Evolutionary conservation across 116 monocot species (phyloP), one percentile per base, ranked within the genome.

Genomic region (Cymodocea nodosa): DNA sequence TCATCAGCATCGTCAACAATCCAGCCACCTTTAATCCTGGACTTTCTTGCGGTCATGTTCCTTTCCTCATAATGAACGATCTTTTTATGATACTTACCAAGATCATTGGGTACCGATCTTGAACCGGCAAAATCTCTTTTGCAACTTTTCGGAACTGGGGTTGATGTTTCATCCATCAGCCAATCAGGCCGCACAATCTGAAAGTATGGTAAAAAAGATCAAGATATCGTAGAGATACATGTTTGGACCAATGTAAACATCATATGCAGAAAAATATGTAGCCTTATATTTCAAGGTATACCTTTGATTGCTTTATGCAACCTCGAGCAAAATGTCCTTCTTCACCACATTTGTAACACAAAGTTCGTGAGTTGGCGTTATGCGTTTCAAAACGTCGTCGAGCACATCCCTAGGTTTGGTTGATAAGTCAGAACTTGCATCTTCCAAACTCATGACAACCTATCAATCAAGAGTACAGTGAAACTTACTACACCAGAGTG

Each of bases 321-420:
- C 86, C 84, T 15, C 94, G 71, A 23, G 94, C 94, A 75, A 94
- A 86, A 80, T 94, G 94, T 7, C 94, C 94, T 75, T 86, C 89
- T 76, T 82, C 78, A 22, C 86, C 89, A 73, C 94, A 94, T 62
- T 69, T 80, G 59, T 80, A 89, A 62, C 94, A 94, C 54, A 82
- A 23, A 35, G 75, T 65, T 15, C 79, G 66, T n/a, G 82, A 20
- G 18, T 61, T 25, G 50, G 24, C 51, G 24, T 23, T 30, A 22
- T 51, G 57, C 55, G 23, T 51, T 59, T 79, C 78, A 48, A 83
- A 73, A 37, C 68, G 72, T 17, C 35, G 67, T 63, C 79, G 84
- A 36, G 86, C 86, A 77, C 89, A 94, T 62, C 84, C 94, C 94
- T 93, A 64, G 18, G 18, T 11, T n/a, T 72, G 65, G 12, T 23